phyloP scores from a whole-genome alignment of 2,329 filamentous ascomycete genomes.

The Fusarium solani-melongenae region DNA sequence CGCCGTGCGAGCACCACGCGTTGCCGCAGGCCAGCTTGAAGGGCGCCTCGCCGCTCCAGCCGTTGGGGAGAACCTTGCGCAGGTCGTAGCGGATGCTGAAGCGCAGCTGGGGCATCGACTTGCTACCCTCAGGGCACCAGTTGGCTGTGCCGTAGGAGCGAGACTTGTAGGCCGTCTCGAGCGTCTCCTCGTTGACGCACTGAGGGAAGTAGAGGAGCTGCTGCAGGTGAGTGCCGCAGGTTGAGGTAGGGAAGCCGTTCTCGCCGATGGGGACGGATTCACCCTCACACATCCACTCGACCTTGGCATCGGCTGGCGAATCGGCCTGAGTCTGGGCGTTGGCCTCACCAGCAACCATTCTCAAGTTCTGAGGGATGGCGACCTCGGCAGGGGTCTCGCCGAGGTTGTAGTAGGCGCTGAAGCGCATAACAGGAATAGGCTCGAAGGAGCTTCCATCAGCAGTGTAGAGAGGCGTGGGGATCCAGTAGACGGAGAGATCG shows the following conservation, averaged over 20 bases:
- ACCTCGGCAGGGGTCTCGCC: slow-evolving; percentile 53
- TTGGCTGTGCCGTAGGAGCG: slow-evolving; percentile 38
- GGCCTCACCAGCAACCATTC: slow-evolving; percentile 54
- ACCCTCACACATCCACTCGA: slow-evolving; percentile 48
- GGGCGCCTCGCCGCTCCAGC: slow-evolving; percentile 57
- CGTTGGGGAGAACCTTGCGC: slow-evolving; percentile 54
- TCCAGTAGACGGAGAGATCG: slow-evolving; percentile 59
- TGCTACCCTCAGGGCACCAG: slow-evolving; percentile 56
- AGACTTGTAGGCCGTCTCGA: slow-evolving; percentile 36
- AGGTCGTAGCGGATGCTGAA: slow-evolving; percentile 61
- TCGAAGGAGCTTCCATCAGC: slow-evolving; percentile 46
- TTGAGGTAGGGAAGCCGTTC: slow-evolving; percentile 30
- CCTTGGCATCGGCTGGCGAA: slow-evolving; percentile 42
- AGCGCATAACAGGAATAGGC: slow-evolving; percentile 49
- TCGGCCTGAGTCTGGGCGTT: slow-evolving; percentile 20
- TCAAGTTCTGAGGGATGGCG: slow-evolving; percentile 56
- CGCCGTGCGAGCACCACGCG: slow-evolving; percentile 57
- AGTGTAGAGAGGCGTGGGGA: slow-evolving; percentile 54
- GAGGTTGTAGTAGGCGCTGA: slow-evolving; percentile 59
- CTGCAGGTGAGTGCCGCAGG: slow-evolving; percentile 33
- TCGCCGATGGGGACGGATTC: slow-evolving; percentile 33
- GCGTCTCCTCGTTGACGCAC: slow-evolving; percentile 37
- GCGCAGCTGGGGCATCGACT: slow-evolving; percentile 58
- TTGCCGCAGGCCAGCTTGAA: slow-evolving; percentile 55
- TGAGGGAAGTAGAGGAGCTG: slow-evolving; percentile 40